Percentiles rank a stretch among this genome's conserved stretches.
Evolutionary conservation across 2,329 filamentous ascomycete genomes (phyloP).

Genomic region (Xylaria sp.): DNA sequence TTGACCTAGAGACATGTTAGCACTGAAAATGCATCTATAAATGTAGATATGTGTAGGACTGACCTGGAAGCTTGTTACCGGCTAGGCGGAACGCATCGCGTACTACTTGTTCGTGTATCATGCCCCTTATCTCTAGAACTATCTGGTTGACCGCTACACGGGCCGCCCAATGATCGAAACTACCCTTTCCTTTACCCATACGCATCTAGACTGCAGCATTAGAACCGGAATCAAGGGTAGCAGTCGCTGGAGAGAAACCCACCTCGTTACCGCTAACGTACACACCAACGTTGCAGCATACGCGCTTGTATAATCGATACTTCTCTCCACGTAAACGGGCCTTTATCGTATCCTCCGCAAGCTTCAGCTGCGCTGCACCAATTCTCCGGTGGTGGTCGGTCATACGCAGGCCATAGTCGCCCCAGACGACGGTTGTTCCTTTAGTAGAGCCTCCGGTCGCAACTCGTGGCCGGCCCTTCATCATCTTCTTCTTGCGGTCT

Average conservation of each 20-base stretch:
- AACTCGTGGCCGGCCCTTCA: conserved; percentile 89
- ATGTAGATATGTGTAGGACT: conserved; percentile 50
- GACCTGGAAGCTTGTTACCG: conserved; percentile 93
- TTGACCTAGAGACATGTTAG: conserved; percentile 63
- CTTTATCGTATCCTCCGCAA: conserved; percentile 94
- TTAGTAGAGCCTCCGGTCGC: conserved; percentile 90
- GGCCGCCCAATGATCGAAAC: conserved; percentile 95
- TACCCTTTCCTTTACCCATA: conserved; percentile 99
- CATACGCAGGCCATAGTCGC: conserved; percentile 95
- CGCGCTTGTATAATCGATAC: conserved; percentile 90
- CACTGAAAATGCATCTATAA: background rate
- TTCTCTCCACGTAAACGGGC: conserved; percentile 87
- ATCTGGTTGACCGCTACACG: conserved; percentile 91
- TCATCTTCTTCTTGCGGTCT: conserved; percentile 84
- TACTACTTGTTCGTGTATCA: conserved; percentile 93
- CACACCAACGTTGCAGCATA: conserved; percentile 92
- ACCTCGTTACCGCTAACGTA: conserved; percentile 95
- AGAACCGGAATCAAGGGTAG: conserved; percentile 20
- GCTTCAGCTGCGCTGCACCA: conserved; percentile 85
- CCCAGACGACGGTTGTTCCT: conserved; percentile 96
- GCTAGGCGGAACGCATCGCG: conserved; percentile 93
- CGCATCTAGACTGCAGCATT: conserved; percentile 67
- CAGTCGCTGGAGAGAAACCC: conserved; percentile 43
- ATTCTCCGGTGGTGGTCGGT: conserved; percentile 92
- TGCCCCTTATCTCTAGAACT: conserved; percentile 90